These are phyloP conservation scores for Whalleya microplaca DNA, from an alignment of 2,329 filamentous ascomycete genomes.

Conservation along the genomic window DNA sequence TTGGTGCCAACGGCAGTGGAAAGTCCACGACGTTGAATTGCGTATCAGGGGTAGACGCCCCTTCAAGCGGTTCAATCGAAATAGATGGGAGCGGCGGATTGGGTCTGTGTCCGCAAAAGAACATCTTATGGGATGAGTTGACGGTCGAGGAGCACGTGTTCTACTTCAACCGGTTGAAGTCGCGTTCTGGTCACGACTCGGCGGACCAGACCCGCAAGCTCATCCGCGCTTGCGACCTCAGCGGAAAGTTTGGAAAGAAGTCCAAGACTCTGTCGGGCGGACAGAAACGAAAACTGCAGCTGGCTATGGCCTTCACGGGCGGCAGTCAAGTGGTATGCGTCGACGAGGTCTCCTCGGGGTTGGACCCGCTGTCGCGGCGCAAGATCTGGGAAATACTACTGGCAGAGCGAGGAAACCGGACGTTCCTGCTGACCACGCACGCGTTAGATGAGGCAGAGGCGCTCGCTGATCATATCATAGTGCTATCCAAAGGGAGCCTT, in stretches of 20 bases:
- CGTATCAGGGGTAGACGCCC: constrained; percentile 76
- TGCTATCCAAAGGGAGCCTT: constrained; percentile 79
- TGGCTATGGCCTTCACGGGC: constrained; percentile 91
- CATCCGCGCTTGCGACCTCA: constrained; percentile 72
- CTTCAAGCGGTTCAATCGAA: constrained; percentile 75
- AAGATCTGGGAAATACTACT: constrained; percentile 93
- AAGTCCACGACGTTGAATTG: constrained; percentile 86
- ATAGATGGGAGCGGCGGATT: constrained; percentile 76
- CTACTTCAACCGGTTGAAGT: constrained; percentile 81
- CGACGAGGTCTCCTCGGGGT: constrained; percentile 83
- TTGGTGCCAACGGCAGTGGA: constrained; percentile 85
- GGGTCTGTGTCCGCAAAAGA: constrained; percentile 85
- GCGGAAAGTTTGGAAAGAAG: constrained; percentile 69
- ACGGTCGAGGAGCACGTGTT: constrained; percentile 80
- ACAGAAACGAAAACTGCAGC: constrained; percentile 85
- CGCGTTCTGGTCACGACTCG: constrained; percentile 55
- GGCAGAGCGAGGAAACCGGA: constrained; percentile 77
- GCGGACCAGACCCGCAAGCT: constrained; percentile 62
- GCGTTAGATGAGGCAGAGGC: constrained; percentile 90
- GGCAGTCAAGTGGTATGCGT: constrained; percentile 83
- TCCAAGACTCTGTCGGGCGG: constrained; percentile 81
- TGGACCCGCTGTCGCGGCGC: constrained; percentile 79
- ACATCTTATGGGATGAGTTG: constrained; percentile 86
- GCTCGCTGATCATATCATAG: constrained; percentile 81
- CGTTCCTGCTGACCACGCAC: constrained; percentile 84